Percentiles rank a stretch among this genome's conserved stretches.
Conservation (phyloP, 192 early-diverging fungal genomes). For the Kickxella alabastrina region DNA sequence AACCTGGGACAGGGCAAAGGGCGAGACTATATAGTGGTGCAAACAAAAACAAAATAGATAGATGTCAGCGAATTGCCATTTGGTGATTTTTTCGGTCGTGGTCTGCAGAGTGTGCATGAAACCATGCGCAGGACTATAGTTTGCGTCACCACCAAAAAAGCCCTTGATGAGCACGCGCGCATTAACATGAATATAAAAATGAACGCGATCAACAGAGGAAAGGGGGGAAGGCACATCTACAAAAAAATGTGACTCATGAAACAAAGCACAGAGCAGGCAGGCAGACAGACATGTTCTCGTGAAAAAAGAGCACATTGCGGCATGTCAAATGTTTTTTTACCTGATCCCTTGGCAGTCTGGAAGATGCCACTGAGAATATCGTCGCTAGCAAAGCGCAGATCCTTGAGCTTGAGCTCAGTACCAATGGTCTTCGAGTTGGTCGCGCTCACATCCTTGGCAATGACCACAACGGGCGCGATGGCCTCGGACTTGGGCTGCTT, state of each 20-base stretch:
- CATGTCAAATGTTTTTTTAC: constrained; percentile 33
- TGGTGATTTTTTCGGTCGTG: constrained; percentile 1
- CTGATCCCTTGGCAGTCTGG: constrained; percentile 56
- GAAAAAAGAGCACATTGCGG: not conserved
- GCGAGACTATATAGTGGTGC: constrained; percentile 66
- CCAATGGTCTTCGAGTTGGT: constrained; percentile 54
- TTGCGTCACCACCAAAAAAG: not conserved
- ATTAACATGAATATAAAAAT: too few species aligned
- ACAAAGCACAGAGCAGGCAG: not conserved
- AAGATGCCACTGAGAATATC: constrained; percentile 60
- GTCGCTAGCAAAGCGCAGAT: constrained; percentile 69
- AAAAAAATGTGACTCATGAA: constrained; percentile 4
- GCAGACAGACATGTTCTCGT: not conserved
- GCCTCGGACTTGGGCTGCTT: constrained; percentile 66
- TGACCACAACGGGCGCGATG: constrained; percentile 59
- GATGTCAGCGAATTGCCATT: not conserved
- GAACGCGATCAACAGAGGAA: not conserved
- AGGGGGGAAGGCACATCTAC: not conserved
- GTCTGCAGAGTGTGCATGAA: too few species aligned
- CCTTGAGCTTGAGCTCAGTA: constrained; percentile 60
- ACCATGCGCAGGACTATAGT: too few species aligned
- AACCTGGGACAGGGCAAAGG: constrained; percentile 67
- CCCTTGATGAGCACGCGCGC: too few species aligned
- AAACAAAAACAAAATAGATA: not conserved
- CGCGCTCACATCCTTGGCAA: constrained; percentile 56